These are phyloP conservation scores for Sparassis latifolia DNA, from an alignment of 1,284 basidiomycete species.

Conservation along the genomic window DNA sequence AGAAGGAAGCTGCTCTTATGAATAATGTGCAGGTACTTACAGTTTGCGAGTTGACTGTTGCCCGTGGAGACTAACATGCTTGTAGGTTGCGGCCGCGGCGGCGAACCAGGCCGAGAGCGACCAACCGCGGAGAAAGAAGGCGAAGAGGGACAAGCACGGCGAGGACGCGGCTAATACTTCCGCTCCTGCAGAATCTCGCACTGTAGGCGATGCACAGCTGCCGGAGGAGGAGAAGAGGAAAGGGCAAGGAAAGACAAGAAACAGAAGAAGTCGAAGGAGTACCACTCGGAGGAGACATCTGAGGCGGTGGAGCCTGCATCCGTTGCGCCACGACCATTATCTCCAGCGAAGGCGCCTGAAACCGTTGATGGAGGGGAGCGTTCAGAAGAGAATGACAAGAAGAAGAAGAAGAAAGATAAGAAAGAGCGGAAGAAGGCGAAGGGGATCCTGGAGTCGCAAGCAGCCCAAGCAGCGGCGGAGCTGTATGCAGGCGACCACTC, in stretches of 20 bases:
- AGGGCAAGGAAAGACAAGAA: constrained; percentile 23
- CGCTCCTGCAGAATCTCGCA: not conserved
- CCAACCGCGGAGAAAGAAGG: constrained; percentile 23
- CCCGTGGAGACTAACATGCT: too few relatives aligned
- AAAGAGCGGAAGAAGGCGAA: constrained; percentile 23
- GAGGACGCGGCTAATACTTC: not conserved
- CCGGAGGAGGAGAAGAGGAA: constrained; percentile 22
- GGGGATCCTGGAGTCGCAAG: not conserved
- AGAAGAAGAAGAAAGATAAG: constrained; percentile 22
- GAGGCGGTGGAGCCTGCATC: too few relatives aligned
- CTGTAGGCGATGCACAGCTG: constrained; percentile 11
- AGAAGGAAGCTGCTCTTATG: constrained; percentile 2
- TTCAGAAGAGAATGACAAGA: constrained; percentile 19
- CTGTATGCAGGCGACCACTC: too few relatives aligned
- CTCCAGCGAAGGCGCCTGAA: too few relatives aligned
- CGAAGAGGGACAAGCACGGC: constrained; percentile 10
- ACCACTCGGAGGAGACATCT: not conserved
- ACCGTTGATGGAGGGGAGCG: too few relatives aligned
- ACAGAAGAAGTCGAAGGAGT: constrained; percentile 14
- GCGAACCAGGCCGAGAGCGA: constrained; percentile 3
- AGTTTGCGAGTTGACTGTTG: too few relatives aligned
- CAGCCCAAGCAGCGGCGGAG: too few relatives aligned
- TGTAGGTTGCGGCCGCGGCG: not conserved
- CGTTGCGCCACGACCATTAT: too few relatives aligned
- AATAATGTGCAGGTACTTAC: too few relatives aligned